A percentile compares a stretch with the other conserved stretches of the same genome.
Evolutionary conservation across 805 yeast species (phyloP).

Genomic region (Starmerella roubikii): DNA sequence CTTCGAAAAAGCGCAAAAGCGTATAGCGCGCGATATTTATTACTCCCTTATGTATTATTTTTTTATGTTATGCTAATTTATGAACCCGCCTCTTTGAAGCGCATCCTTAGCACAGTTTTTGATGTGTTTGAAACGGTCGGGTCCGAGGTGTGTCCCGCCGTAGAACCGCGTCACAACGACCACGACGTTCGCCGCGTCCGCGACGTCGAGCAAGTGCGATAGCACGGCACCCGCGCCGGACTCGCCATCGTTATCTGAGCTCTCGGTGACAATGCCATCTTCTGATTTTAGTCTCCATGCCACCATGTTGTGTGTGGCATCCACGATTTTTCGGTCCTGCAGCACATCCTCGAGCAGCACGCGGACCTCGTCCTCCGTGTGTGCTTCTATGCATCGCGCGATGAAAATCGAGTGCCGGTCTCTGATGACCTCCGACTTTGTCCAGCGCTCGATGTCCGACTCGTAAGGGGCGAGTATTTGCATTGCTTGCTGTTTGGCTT

Average conservation of each 20-base stretch:
- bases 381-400: slow-evolving; percentile 54
- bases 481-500: slow-evolving; percentile 13
- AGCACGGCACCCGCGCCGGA: slow-evolving; percentile 87
- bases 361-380: slow-evolving; percentile 55
- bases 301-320: slow-evolving; percentile 68
- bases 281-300: slow-evolving; percentile 66
- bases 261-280: slow-evolving; percentile 31
- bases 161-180: slow-evolving; percentile 87
- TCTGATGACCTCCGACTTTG: slow-evolving; percentile 54
- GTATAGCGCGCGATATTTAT: not conserved
- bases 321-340: slow-evolving; percentile 50
- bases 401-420: slow-evolving; percentile 81
- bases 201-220: slow-evolving; percentile 53
- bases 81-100: slow-evolving; percentile 48
- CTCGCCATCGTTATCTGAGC: slow-evolving; percentile 89
- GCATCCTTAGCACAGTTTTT: slow-evolving; percentile 83
- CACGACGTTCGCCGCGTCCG: slow-evolving; percentile 69
- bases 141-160: slow-evolving; percentile 84
- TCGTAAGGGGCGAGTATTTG: slow-evolving; percentile 6
- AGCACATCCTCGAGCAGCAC: slow-evolving; percentile 38
- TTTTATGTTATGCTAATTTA: too few species aligned
- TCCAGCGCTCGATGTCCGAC: slow-evolving; percentile 49
- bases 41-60: not conserved
- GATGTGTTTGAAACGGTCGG: slow-evolving; percentile 82
- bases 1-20: not conserved